Percentiles rank a stretch among this genome's conserved stretches.
Evolutionary conservation across 108 stramenopile genomes (phyloP).

Genomic region (Cyclostephanos tholiformis): DNA sequence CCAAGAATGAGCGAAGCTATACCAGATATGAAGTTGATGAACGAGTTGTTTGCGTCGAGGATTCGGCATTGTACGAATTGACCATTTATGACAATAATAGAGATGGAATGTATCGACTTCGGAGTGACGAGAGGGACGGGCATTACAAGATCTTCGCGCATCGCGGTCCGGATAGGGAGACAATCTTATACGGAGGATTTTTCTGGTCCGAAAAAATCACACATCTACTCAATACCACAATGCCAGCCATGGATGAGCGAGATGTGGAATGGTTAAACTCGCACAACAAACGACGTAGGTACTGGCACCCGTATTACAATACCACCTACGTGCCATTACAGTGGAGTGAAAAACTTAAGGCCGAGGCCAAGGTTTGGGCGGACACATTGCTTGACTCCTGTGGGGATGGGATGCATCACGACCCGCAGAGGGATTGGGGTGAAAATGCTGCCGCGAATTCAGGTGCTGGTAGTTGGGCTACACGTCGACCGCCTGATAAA

Average conservation of each 20-base stretch:
- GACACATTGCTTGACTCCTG: conserved; percentile 24
- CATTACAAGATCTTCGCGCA: conserved; percentile 31
- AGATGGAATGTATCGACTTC: conserved; percentile 34
- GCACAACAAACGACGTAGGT: conserved; percentile 26
- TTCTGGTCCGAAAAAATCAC: conserved; percentile 15
- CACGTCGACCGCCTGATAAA: not conserved
- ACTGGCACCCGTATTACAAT: conserved; percentile 25
- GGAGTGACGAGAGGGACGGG: conserved; percentile 7
- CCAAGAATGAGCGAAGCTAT: conserved; percentile 30
- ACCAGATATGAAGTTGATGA: conserved; percentile 4
- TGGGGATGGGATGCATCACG: conserved; percentile 35
- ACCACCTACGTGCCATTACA: conserved; percentile 25
- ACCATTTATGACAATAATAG: conserved; percentile 17
- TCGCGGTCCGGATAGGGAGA: conserved; percentile 3
- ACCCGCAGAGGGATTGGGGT: conserved; percentile 18
- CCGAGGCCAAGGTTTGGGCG: conserved; percentile 33
- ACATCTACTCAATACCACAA: conserved; percentile 32
- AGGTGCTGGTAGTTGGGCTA: conserved; percentile 18
- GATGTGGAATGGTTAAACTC: conserved; percentile 13
- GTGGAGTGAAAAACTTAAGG: conserved; percentile 34
- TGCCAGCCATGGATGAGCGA: conserved; percentile 17
- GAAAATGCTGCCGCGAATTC: conserved; percentile 32
- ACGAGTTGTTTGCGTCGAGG: conserved; percentile 30
- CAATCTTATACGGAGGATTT: conserved; percentile 30
- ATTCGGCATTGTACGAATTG: conserved; percentile 32